Conservation (phyloP, 345 rosid species). For the Eucalyptus victrix region DNA sequence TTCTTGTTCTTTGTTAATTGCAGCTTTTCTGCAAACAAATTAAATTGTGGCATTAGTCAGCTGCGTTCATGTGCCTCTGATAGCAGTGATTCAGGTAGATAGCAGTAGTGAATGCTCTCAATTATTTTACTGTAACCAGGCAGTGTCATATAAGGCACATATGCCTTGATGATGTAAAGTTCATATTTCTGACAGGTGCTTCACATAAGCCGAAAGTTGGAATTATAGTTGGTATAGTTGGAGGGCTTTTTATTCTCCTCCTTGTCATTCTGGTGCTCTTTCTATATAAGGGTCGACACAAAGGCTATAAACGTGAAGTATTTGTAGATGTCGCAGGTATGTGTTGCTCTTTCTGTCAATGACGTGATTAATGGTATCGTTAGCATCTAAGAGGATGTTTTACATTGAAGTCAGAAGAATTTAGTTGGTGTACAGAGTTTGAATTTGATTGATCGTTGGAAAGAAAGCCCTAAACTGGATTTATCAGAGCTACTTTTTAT, state of each 20-base stretch:
- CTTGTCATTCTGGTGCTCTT: constrained; percentile 46
- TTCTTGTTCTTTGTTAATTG: not conserved
- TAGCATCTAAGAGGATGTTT: not conserved
- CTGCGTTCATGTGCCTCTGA: constrained; percentile 43
- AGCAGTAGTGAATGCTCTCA: not conserved
- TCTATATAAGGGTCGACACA: constrained; percentile 47
- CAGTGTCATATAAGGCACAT: not conserved
- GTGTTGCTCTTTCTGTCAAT: not conserved
- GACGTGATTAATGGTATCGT: not conserved
- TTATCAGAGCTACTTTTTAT: not conserved
- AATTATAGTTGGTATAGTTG: constrained; percentile 58
- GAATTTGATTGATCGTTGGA: not conserved
- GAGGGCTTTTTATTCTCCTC: constrained; percentile 38
- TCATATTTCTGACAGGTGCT: constrained; percentile 26
- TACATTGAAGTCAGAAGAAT: not conserved
- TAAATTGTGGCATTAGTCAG: constrained; percentile 45
- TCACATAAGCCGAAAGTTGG: constrained; percentile 58
- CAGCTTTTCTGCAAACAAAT: constrained; percentile 71
- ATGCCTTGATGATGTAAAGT: not conserved
- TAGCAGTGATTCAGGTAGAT: constrained; percentile 41
- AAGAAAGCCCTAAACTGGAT: not conserved
- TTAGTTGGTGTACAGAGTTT: not conserved
- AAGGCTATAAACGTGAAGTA: constrained; percentile 60
- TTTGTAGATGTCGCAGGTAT: constrained; percentile 95
- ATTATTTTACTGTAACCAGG: not conserved